A percentile compares a stretch with the other conserved stretches of the same genome.
phyloP scores from a whole-genome alignment of 495 filamentous ascomycete genomes.

The Pyrenula aspistea region DNA sequence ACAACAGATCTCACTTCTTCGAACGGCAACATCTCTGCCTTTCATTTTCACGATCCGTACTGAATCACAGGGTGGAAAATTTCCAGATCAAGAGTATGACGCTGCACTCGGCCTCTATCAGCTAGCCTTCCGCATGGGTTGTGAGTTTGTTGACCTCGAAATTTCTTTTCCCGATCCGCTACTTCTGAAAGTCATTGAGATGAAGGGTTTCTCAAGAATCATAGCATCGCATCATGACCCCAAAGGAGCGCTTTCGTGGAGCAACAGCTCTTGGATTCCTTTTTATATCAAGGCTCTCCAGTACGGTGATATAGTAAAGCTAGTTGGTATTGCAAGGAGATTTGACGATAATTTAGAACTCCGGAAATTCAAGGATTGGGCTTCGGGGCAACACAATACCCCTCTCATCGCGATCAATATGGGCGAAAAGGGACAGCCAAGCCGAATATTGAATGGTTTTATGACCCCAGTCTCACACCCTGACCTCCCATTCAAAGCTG shows the following conservation, averaged over 20 bases:
- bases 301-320: conserved; percentile 86
- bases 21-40: conserved; percentile 63
- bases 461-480: conserved; percentile 95
- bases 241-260: conserved; percentile 67
- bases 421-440: conserved; percentile 79
- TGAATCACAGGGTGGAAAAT: conserved; percentile 72
- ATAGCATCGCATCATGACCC: conserved; percentile 96
- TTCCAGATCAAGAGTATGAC: conserved; percentile 64
- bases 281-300: conserved; percentile 79
- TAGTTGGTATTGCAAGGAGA: conserved; percentile 69
- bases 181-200: conserved; percentile 50
- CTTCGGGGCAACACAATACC: conserved; percentile 53
- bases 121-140: conserved; percentile 65
- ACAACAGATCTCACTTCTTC: conserved; percentile 69
- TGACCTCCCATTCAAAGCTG: conserved; percentile 77
- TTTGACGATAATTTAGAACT: conserved; percentile 81
- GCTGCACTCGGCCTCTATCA: conserved; percentile 63
- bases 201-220: conserved; percentile 64
- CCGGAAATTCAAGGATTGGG: conserved; percentile 68
- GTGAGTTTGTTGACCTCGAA: conserved; percentile 91
- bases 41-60: conserved; percentile 91
- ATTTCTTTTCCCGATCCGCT: conserved; percentile 71
- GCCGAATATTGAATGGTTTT: conserved; percentile 80
- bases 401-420: conserved; percentile 95
- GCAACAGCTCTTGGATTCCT: conserved; percentile 74